phyloP scores from a whole-genome alignment of 192 early-diverging fungal genomes.

The Backusella luteola region DNA sequence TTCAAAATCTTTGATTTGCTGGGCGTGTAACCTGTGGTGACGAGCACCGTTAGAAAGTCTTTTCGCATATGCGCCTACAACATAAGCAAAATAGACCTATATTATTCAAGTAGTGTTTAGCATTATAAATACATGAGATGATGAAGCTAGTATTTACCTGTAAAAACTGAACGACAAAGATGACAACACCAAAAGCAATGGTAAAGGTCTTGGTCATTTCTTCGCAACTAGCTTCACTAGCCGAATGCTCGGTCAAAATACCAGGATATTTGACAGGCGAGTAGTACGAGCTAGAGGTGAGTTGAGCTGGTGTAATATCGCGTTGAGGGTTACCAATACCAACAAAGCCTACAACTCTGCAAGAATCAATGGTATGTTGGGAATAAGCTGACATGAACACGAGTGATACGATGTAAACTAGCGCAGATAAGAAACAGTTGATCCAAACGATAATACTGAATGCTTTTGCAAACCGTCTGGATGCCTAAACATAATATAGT shows the following conservation, averaged over 20 bases:
- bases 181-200: conserved; percentile 27
- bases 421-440: conserved; percentile 26
- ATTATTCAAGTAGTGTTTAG: not conserved
- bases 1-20: conserved; percentile 37
- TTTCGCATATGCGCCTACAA: conserved; percentile 30
- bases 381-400: conserved; percentile 25
- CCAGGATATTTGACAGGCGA: conserved; percentile 33
- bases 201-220: conserved; percentile 17
- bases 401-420: conserved; percentile 29
- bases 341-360: conserved; percentile 27
- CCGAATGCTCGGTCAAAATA: conserved; percentile 25
- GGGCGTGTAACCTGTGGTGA: conserved; percentile 31
- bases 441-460: conserved; percentile 35
- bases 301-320: conserved; percentile 8
- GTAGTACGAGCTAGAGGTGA: conserved; percentile 22
- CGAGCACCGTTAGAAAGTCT: conserved; percentile 29
- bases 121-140: not conserved
- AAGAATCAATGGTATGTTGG: conserved; percentile 22
- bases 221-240: conserved; percentile 10
- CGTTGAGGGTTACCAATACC: conserved; percentile 22
- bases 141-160: conserved; percentile 25
- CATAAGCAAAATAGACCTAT: conserved; percentile 37
- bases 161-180: conserved; percentile 26
- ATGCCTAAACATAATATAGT: conserved; percentile 15
- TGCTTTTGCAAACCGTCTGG: conserved; percentile 35